Percentiles rank a stretch among this genome's conserved stretches.
Conservation (phyloP, 306 rosid genomes). For the Inga leiocalycina region DNA sequence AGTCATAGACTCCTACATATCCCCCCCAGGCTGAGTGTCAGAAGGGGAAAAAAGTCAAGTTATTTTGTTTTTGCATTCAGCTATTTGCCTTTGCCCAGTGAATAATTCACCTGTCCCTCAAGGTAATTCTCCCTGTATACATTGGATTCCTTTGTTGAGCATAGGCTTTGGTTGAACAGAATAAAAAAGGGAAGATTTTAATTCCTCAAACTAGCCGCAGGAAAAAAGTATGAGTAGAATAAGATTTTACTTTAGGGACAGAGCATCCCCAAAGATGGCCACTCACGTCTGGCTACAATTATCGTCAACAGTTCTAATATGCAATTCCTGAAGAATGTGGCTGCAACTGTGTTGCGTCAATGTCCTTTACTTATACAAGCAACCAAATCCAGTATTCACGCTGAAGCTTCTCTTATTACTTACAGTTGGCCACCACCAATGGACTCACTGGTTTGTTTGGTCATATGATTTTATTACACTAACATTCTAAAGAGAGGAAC, state of each 20-base stretch:
- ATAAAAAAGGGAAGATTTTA: neutral
- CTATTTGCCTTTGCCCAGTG: no score
- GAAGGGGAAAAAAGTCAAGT: neutral
- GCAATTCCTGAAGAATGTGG: neutral
- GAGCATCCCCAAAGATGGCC: conserved; percentile 10
- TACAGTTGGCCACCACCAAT: no score
- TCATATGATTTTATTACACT: neutral
- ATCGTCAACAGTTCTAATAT: neutral
- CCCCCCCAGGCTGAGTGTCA: neutral
- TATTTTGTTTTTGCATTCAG: no score
- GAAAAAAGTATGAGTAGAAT: neutral
- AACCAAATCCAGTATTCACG: neutral
- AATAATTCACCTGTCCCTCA: neutral
- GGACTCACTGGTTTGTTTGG: neutral
- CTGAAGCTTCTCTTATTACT: neutral
- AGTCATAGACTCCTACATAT: neutral
- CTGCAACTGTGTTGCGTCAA: neutral
- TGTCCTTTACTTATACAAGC: neutral
- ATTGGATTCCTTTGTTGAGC: neutral
- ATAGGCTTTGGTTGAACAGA: neutral
- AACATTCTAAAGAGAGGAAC: neutral
- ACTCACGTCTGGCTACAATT: neutral
- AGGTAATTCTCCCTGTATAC: neutral
- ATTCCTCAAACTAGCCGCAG: neutral
- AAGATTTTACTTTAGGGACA: neutral